Evolutionary conservation across 139 green algal species (phyloP), one percentile per base, ranked within the genome.

Genomic region (Tetraselmis chui): DNA sequence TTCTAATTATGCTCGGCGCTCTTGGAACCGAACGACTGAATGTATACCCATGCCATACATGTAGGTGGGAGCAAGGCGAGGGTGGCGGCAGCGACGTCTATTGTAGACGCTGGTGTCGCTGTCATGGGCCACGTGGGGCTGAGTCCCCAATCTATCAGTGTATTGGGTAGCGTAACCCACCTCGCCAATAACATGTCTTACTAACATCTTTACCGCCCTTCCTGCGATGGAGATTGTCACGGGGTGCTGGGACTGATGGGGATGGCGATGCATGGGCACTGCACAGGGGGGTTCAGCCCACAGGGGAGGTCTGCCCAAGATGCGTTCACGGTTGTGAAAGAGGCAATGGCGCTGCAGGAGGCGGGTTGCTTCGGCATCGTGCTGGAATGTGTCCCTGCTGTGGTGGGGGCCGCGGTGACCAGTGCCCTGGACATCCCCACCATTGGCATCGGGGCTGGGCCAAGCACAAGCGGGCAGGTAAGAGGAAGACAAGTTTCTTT

Each of bases 101-200:
- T 99, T 58, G 91, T 96, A 79, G 91, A 96, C 32, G 92, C 96
- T 28, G 97, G 97, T 0, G 91, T 99, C 28, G 96, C 97, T 18
- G 96, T 99, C n/a, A 98, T 99, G 94, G 97, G 97, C 0, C 97
- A 99, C 83, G 92, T 98, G 59, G 97, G 97, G 1, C 91, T 99
- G 28, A 98, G 94, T 0, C 97, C 97, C 2, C 95, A 98, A 85
- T 92, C 91, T 59, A 91, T 97, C 83, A 93, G 86, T 78, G 89
- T 90, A 78, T 84, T 97, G 2, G 93, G 89, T 92, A 80, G 32
- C 27, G 0, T 2, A 76, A 82, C 75, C 29, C 30, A 28, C 28
- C 28, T 29, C 2, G 29, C 31, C 31, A 58, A 22, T 59, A 23
- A 24, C 75, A 31, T 79, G 22, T 22, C 27, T 24, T n/a, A 79